phyloP scores from a whole-genome alignment of 2,329 filamentous ascomycete species.

The Penicillium sp. region DNA sequence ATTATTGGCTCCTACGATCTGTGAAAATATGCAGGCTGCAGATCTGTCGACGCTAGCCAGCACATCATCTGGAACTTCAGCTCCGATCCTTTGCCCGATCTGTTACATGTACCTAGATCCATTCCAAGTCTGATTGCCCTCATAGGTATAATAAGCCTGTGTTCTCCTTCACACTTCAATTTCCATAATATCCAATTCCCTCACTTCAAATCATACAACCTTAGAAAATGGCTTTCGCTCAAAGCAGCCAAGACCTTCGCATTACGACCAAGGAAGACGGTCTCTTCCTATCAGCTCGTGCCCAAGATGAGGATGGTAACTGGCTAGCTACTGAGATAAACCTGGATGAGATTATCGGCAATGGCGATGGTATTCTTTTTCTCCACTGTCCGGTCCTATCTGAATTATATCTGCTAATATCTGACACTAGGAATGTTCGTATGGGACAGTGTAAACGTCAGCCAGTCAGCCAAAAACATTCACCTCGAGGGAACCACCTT shows the following conservation, averaged over 20 bases:
- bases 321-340: not conserved
- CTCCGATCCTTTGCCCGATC: not conserved
- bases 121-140: not conserved
- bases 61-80: not conserved
- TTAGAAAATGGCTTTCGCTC: not conserved
- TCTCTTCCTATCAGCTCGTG: not conserved
- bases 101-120: not conserved
- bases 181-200: not conserved
- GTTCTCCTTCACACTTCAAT: not conserved
- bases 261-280: not conserved
- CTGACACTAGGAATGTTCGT: not conserved
- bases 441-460: not conserved
- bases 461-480: not conserved
- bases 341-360: not conserved
- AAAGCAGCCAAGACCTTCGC: not conserved
- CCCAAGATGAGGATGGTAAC: not conserved
- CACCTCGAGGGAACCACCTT: not conserved
- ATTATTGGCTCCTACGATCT: not conserved
- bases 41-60: not conserved
- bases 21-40: not conserved
- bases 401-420: not conserved
- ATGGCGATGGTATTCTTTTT: not conserved
- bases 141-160: not conserved
- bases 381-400: not conserved
- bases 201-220: not conserved